Conservation (phyloP, 768 basidiomycete species). For the Boletus pseudopeckii region DNA sequence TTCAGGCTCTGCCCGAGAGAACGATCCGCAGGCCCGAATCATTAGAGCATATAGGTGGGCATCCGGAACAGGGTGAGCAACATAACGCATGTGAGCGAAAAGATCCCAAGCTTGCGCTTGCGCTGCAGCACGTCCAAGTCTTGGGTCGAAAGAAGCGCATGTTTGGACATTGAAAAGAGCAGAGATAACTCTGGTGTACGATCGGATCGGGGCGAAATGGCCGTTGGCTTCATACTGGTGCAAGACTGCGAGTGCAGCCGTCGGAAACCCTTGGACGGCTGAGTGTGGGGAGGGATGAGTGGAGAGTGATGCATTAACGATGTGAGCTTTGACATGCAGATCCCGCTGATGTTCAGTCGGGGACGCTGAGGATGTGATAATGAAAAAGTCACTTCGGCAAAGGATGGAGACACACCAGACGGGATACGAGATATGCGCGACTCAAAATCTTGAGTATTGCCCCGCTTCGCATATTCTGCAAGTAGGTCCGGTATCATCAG, state of each 20-base stretch:
- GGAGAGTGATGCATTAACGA: slow-evolving; percentile 27
- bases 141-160: slow-evolving; percentile 18
- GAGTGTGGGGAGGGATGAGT: slow-evolving; percentile 20
- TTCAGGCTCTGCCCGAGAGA: slow-evolving; percentile 72
- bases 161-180: slow-evolving; percentile 49
- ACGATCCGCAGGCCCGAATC: slow-evolving; percentile 79
- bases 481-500: slow-evolving; percentile 43
- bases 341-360: slow-evolving; percentile 61
- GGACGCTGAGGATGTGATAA: slow-evolving; percentile 19
- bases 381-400: background rate
- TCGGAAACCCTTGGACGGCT: slow-evolving; percentile 44
- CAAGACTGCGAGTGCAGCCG: slow-evolving; percentile 61
- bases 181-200: slow-evolving; percentile 69
- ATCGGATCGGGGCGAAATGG: slow-evolving; percentile 62
- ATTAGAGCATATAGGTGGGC: slow-evolving; percentile 72
- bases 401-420: slow-evolving; percentile 35
- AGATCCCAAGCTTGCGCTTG: slow-evolving; percentile 90
- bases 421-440: slow-evolving; percentile 40
- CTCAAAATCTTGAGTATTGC: slow-evolving; percentile 47
- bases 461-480: slow-evolving; percentile 43
- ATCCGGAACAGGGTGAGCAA: slow-evolving; percentile 82
- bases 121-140: slow-evolving; percentile 40
- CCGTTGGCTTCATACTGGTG: slow-evolving; percentile 68
- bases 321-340: slow-evolving; percentile 67
- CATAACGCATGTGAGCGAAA: slow-evolving; percentile 94